Evolutionary conservation across 345 rosid species (phyloP), one percentile per base, ranked within the genome.

Genomic region (Citrus medica): DNA sequence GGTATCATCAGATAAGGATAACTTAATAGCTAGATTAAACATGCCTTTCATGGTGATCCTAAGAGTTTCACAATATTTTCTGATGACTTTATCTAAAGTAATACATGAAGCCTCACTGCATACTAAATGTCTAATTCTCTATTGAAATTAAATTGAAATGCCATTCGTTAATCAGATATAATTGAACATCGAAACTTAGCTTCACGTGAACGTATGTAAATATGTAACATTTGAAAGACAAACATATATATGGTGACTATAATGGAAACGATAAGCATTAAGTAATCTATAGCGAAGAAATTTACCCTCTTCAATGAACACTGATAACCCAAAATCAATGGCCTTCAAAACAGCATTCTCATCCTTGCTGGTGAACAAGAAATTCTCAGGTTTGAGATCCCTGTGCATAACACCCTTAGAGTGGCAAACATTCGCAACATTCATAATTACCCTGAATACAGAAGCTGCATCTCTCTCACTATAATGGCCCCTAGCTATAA

Each of bases 341-440:
- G 85, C 83, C 77, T 84, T 86, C 53, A 86, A 55, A 37, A n/a
- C 69, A 6, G 85, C 84, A 12, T 62, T 78, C 28, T 84, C 85
- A 51, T 76, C 85, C 58, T 76, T 80, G 76, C 75, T 71, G 22
- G 75, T 51, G 14, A 86, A 74, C 81, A 86, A 73, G 80, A 86
- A 84, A 76, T 86, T 86, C 85, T 86, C 89, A 0, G 87, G 87
- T 73, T 86, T 86, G 53, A 86, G 80, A 63, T 83, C 85, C 76
- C 95, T 89, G 71, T 92, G 98, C 87, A 92, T 84, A 68, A 94
- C 97, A 37, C 97, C 98, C 94, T 90, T 91, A 63, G 89, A 92
- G 81, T 94, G 97, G 48, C 97, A 94, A 40, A 87, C 87, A 67
- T 92, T 27, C 83, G 80, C 83, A 30, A 80, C 78, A 71, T 78